These are phyloP conservation scores for Venturia nashicola DNA, from an alignment of 2,329 filamentous ascomycete species.

Conservation along the genomic window DNA sequence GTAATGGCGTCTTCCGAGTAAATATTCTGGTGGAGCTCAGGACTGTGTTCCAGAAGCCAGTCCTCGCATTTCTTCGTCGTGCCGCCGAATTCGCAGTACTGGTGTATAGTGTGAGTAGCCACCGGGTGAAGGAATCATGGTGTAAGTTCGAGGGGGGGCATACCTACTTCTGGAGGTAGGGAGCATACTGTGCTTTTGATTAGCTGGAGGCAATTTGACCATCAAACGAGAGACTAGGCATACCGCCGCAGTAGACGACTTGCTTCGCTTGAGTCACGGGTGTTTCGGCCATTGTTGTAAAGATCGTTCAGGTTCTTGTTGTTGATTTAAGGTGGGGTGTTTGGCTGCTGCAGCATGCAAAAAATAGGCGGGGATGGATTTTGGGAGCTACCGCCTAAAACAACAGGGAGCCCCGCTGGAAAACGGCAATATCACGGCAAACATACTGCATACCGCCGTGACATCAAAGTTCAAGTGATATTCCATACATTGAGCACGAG, in stretches of 20 bases:
- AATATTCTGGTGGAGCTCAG: slow-evolving; percentile 61
- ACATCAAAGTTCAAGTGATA: too few species aligned
- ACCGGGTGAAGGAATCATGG: slow-evolving; percentile 4
- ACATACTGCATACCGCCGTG: too few species aligned
- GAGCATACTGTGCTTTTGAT: slow-evolving; percentile 41
- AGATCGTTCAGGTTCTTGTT: neutral
- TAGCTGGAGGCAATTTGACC: slow-evolving; percentile 12
- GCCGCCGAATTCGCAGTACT: slow-evolving; percentile 99
- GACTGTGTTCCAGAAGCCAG: slow-evolving; percentile 72
- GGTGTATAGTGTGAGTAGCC: slow-evolving; percentile 14
- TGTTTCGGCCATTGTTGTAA: slow-evolving; percentile 6
- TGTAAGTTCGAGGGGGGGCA: slow-evolving; percentile 13
- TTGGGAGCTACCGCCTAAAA: neutral
- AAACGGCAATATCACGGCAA: neutral
- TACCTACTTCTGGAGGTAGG: slow-evolving; percentile 54
- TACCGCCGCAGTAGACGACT: slow-evolving; percentile 13
- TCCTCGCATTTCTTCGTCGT: slow-evolving; percentile 95
- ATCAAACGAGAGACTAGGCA: neutral
- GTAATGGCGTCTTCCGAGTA: slow-evolving; percentile 73
- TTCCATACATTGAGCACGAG: too few species aligned
- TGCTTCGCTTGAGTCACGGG: neutral
- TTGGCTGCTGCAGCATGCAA: neutral
- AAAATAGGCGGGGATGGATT: neutral
- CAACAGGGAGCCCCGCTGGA: neutral
- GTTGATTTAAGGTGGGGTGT: neutral